Conservation (phyloP, 2,329 filamentous ascomycete species). For the Diaporthe helianthi region DNA sequence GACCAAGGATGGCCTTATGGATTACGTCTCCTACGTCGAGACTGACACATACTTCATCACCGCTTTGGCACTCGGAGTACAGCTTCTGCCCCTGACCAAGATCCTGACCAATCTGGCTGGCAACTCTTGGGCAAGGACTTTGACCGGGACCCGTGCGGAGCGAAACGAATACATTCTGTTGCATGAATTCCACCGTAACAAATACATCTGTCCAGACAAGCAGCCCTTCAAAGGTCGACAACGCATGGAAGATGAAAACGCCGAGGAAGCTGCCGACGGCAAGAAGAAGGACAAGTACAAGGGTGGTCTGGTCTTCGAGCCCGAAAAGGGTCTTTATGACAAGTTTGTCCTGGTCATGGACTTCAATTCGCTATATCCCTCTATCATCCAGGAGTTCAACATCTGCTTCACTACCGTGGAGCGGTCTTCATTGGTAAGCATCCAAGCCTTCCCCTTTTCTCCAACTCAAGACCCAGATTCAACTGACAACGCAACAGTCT, state of each 20-base stretch:
- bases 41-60: conserved; percentile 96
- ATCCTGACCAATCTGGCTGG: conserved; percentile 95
- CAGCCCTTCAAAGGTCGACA: conserved; percentile 78
- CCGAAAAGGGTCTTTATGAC: conserved; percentile 96
- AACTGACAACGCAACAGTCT: conserved; percentile 54
- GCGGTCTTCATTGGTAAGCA: conserved; percentile 71
- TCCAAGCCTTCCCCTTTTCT: not conserved
- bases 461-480: not conserved
- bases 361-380: conserved; percentile 98
- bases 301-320: conserved; percentile 97
- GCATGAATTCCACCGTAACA: conserved; percentile 95
- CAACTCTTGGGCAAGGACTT: conserved; percentile 96
- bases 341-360: conserved; percentile 99
- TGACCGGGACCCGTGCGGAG: conserved; percentile 95
- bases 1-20: conserved; percentile 84
- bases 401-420: conserved; percentile 99
- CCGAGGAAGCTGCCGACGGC: conserved; percentile 71
- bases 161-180: conserved; percentile 99
- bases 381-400: conserved; percentile 99
- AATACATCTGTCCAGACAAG: conserved; percentile 98
- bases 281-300: conserved; percentile 99
- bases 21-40: conserved; percentile 93
- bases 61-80: conserved; percentile 84
- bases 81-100: conserved; percentile 93
- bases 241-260: conserved; percentile 73